Evolutionary conservation across 2,329 filamentous ascomycete species (phyloP).

Genomic region (Curvularia sp.): DNA sequence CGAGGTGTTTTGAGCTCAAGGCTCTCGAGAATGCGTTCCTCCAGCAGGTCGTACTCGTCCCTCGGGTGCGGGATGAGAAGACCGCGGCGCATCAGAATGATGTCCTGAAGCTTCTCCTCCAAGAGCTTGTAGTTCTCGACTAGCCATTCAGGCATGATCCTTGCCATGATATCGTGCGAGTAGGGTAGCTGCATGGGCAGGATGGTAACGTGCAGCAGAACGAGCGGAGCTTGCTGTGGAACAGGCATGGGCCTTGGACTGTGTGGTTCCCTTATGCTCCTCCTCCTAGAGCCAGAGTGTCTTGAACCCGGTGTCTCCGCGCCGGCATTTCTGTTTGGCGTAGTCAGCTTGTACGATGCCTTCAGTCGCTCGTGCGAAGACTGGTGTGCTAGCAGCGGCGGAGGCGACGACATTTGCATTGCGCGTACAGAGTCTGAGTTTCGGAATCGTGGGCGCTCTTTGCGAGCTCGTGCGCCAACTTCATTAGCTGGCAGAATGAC

Average conservation of each 20-base stretch:
- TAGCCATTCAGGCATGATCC: slow-evolving; percentile 59
- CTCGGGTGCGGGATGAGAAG: slow-evolving; percentile 79
- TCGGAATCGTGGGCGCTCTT: slow-evolving; percentile 69
- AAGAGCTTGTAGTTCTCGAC: slow-evolving; percentile 70
- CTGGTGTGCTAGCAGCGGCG: slow-evolving; percentile 40
- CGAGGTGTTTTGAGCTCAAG: slow-evolving; percentile 74
- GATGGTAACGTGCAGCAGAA: slow-evolving; percentile 78
- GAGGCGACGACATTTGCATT: slow-evolving; percentile 72
- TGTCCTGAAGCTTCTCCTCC: slow-evolving; percentile 74
- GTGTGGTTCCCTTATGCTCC: slow-evolving; percentile 36
- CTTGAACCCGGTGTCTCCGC: slow-evolving; percentile 43
- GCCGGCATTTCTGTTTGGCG: slow-evolving; percentile 41
- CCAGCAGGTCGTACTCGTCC: slow-evolving; percentile 79
- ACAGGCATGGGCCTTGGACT: slow-evolving; percentile 39
- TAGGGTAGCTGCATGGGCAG: slow-evolving; percentile 73
- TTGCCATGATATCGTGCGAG: slow-evolving; percentile 55
- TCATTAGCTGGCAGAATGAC: slow-evolving; percentile 32
- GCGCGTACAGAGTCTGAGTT: slow-evolving; percentile 73
- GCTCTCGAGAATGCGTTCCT: slow-evolving; percentile 77
- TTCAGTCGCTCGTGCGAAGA: slow-evolving; percentile 41
- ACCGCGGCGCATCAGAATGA: slow-evolving; percentile 71
- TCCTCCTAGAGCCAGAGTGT: slow-evolving; percentile 38
- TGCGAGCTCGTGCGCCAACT: slow-evolving; percentile 57
- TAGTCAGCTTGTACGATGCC: slow-evolving; percentile 42
- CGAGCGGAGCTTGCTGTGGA: slow-evolving; percentile 67